A percentile compares a stretch with the other conserved stretches of the same genome.
These are phyloP conservation scores for Hamigera avellanea DNA, from an alignment of 495 filamentous ascomycete genomes.

Conservation along the genomic window DNA sequence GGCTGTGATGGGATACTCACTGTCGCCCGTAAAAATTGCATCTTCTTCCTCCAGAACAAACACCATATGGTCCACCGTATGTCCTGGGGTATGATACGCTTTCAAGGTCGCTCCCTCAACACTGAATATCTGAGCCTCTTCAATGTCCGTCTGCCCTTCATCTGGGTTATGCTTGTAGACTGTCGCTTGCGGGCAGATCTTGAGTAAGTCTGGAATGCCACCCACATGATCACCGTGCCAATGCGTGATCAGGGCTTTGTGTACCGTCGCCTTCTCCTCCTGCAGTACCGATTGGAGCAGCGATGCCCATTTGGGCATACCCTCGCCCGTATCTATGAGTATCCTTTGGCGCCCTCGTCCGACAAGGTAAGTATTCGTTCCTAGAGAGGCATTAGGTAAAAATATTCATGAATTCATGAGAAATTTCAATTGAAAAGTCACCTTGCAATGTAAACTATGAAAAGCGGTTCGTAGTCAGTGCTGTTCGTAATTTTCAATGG, in stretches of 20 bases:
- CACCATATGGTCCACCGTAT: slow-evolving; percentile 77
- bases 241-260: slow-evolving; percentile 66
- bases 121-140: slow-evolving; percentile 59
- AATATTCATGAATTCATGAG: background rate
- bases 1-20: slow-evolving; percentile 15
- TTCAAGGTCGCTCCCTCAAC: slow-evolving; percentile 67
- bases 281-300: slow-evolving; percentile 49
- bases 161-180: slow-evolving; percentile 41
- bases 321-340: slow-evolving; percentile 74
- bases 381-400: slow-evolving; percentile 17
- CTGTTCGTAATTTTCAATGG: too few species aligned
- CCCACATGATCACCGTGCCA: slow-evolving; percentile 81
- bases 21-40: slow-evolving; percentile 90
- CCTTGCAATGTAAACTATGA: slow-evolving; percentile 43
- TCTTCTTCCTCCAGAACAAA: slow-evolving; percentile 61
- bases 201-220: slow-evolving; percentile 56
- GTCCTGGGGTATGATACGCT: slow-evolving; percentile 72
- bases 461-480: too few species aligned
- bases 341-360: slow-evolving; percentile 56
- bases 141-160: slow-evolving; percentile 34
- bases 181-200: slow-evolving; percentile 43
- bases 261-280: slow-evolving; percentile 53
- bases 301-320: slow-evolving; percentile 45
- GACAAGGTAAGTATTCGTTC: slow-evolving; percentile 81
- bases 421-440: background rate